These are phyloP conservation scores for Naegleria lovaniensis DNA, from an alignment of 208 protist species.

Conservation along the genomic window DNA sequence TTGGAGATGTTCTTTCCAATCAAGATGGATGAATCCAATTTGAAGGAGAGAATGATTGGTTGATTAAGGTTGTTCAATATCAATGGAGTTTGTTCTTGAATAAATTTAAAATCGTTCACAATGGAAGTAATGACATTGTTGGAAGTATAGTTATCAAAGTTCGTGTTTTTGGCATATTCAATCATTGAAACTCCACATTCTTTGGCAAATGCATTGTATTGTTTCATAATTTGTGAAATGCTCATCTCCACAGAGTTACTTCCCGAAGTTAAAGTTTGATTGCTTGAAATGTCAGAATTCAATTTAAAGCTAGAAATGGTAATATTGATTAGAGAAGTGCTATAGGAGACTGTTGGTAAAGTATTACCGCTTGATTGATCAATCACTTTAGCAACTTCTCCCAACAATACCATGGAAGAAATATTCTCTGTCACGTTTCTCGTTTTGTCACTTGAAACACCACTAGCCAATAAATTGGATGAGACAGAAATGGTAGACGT, in stretches of 20 bases:
- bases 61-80: neutral
- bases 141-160: neutral
- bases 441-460: neutral
- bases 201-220: neutral
- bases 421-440: neutral
- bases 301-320: neutral
- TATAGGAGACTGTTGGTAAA: neutral
- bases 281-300: neutral
- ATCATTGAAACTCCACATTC: neutral
- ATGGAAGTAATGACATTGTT: neutral
- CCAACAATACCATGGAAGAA: neutral
- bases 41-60: neutral
- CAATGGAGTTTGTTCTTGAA: neutral
- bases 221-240: neutral
- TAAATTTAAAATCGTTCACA: neutral
- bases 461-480: neutral
- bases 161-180: neutral
- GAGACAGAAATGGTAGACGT: neutral
- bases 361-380: neutral
- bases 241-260: neutral
- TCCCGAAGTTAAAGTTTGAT: neutral
- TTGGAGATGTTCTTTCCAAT: neutral
- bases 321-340: neutral
- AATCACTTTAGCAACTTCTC: neutral
- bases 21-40: neutral